phyloP scores from a whole-genome alignment of 2,329 filamentous ascomycete species.

The Westerdykella sp. region DNA sequence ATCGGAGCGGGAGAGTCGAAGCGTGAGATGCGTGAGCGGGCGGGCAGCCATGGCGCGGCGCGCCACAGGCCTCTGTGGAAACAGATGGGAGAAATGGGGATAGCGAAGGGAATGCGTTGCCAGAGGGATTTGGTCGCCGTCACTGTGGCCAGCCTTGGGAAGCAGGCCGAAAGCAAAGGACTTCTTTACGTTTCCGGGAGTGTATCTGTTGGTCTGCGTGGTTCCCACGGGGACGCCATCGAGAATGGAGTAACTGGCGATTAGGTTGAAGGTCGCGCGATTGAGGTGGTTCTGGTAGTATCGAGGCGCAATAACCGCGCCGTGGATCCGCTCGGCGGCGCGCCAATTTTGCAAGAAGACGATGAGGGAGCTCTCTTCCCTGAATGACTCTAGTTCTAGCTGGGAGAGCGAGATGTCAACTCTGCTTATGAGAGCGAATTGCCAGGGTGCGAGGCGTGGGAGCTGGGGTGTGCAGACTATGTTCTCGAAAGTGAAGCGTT shows the following conservation, averaged over 20 bases:
- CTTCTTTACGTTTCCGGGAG: background rate
- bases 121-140: no score
- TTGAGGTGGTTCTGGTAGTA: conserved; percentile 1
- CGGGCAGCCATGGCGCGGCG: conserved; percentile 4
- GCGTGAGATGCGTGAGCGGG: conserved; percentile 13
- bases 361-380: conserved; percentile 1
- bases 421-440: conserved; percentile 10
- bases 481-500: background rate
- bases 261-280: no score
- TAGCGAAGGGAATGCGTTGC: no score
- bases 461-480: conserved; percentile 1
- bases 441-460: conserved; percentile 9
- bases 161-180: conserved; percentile 6
- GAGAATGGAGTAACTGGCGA: no score
- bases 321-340: conserved; percentile 3
- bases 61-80: no score
- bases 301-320: conserved; percentile 9
- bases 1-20: conserved; percentile 9
- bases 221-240: no score
- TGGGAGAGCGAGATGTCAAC: conserved; percentile 15
- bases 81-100: no score
- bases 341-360: conserved; percentile 5
- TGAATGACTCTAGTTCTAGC: background rate
- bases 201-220: background rate
- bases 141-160: background rate